Base-by-base conservation (phyloP, 2,329 filamentous ascomycete genomes). In the Penicillium expansum region DNA sequence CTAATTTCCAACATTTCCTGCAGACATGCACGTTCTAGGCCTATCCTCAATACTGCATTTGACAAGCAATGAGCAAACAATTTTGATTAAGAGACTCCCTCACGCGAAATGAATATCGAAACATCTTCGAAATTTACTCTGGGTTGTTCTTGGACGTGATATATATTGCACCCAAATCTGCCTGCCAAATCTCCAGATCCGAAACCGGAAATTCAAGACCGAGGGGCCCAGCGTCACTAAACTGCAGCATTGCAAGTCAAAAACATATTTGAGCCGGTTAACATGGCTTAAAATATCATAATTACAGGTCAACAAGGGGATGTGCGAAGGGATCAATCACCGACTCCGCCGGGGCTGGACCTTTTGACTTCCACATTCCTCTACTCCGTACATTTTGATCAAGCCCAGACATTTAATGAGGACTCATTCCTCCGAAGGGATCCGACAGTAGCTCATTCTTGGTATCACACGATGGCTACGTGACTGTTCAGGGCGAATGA, bases 341-440 rank as follows among this genome's bases (percentile, higher is more conserved):
- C 9, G 5, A 27, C 13, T 30, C n/a, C 18, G 24, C 27, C 32
- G 24, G 44, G 32, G 48, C 48, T 37, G 2, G 39, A 33, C n/a
- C 18, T 27, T n/a, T 20, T 35, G 3, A 43, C 20, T 13, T n/a
- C 4, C 27, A 52, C 48, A 56, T 52, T 52, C 48, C 53, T 55
- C n/a, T 32, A 22, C n/a, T 20, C 13, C 16, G 37, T 33, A 2
- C 29, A 56, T 56, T 56, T 52, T 1, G 35, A 52, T 45, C 13
- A 20, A 13, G 41, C 2, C 54, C 20, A 52, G 48, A 10, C 18
- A 45, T 56, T 52, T 41, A 30, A 47, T 24, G 27, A 27, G 27
- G 14, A 16, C 20, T 33, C 29, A 29, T 52, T 29, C 41, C 27
- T 45, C 33, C 48, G 48, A 50, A 50, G 16, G 27, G n/a, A 37